Evolutionary conservation across 305 asterid genomes (phyloP), one percentile per base, ranked within the genome.

Genomic region (Coffea humblotiana): DNA sequence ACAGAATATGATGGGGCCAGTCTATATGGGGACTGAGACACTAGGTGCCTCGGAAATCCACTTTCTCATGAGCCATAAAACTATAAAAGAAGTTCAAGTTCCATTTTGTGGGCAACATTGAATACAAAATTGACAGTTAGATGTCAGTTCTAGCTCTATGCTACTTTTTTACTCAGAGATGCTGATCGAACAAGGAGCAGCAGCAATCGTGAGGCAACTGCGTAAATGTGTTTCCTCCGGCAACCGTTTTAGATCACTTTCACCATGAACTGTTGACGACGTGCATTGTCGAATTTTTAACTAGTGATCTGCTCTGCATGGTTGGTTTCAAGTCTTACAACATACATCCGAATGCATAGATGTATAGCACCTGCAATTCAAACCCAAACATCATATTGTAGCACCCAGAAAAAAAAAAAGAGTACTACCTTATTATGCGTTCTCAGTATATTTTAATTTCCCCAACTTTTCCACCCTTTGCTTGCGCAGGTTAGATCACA

Each of bases 71-170:
- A 79, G 73, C 63, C 29, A 48, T 65, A 65, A 27, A 40, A 63
- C n/a, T n/a, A n/a, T n/a, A 63, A 32, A 48, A 63, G 72, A 32
- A 65, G 74, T 37, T 48, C 72, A 71, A 29, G 32, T 79, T 74
- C 52, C 63, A 67, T 27, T 72, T 45, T 65, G 51, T 80, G 70
- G 70, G 56, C 48, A 79, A 79, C 54, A 69, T 51, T 73, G 66
- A 51, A 58, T 70, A 80, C 70, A n/a, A 60, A 64, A 60, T 51
- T 48, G 61, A 74, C 79, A 73, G 78, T 79, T 65, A 47, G 78
- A 63, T 79, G 82, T 72, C 77, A 47, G 73, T 61, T 75, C 65
- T 72, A 68, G 78, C 67, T 79, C 43, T 37, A 37, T 37, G 6
- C 43, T 2, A 37, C 5, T 37, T 37, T 29, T 72, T 72, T 63